A percentile compares a stretch with the other conserved stretches of the same genome.
phyloP scores from a whole-genome alignment of 2,329 filamentous ascomycete species.

The Dendryphion nanum region DNA sequence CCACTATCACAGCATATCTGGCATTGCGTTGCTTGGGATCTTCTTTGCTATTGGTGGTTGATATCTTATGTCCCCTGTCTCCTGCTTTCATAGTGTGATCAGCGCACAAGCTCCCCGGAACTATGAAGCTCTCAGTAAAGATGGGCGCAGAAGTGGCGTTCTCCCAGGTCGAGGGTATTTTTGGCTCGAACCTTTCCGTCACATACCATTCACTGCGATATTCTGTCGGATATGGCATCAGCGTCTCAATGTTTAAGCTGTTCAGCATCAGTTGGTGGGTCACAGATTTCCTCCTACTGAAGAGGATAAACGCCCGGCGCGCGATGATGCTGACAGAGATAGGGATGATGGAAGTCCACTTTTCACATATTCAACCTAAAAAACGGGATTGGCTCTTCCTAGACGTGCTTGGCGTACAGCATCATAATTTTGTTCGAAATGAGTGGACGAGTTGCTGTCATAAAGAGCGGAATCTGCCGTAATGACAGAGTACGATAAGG shows the following conservation, averaged over 20 bases:
- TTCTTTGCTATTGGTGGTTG: constrained; percentile 15
- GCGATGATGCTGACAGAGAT: constrained; percentile 13
- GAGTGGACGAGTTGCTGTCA: no score
- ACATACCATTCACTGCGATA: constrained; percentile 23
- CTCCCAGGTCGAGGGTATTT: constrained; percentile 4
- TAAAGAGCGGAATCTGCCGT: no score
- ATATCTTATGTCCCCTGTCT: constrained; percentile 17
- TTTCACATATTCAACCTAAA: constrained; percentile 1
- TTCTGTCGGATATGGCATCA: constrained; percentile 26
- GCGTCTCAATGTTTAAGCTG: constrained; percentile 19
- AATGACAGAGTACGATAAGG: no score
- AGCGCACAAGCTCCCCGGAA: constrained; percentile 14
- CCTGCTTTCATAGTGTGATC: constrained; percentile 17
- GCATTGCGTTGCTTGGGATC: constrained; percentile 9
- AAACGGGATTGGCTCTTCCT: background rate
- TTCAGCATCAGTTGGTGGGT: constrained; percentile 7
- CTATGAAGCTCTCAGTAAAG: constrained; percentile 19
- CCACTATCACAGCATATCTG: constrained; percentile 16
- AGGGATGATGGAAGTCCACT: constrained; percentile 2
- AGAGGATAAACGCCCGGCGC: constrained; percentile 28
- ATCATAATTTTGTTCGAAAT: no score
- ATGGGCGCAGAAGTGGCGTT: constrained; percentile 16
- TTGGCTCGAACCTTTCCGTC: constrained; percentile 23
- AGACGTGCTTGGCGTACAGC: no score
- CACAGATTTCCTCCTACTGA: constrained; percentile 17